Evolutionary conservation across 345 rosid species (phyloP), one percentile per base, ranked within the genome.

Genomic region (Hypericum androsaemum): DNA sequence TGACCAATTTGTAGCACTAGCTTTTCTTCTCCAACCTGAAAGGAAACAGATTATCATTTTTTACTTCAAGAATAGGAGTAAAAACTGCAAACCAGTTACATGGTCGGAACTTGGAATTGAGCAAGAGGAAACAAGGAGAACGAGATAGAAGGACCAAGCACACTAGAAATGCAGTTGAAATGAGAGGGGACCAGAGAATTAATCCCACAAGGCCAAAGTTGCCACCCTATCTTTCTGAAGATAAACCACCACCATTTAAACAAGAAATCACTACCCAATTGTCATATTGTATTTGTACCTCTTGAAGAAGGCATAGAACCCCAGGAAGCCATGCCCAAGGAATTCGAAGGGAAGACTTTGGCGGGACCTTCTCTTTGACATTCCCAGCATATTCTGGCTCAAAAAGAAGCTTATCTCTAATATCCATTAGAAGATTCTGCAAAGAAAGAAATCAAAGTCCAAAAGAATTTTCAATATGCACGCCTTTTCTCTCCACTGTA

Each of bases 321-420:
- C 80, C 95, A 59, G 96, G 85, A 71, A 92, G 66, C 96, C 95
- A 92, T 42, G 76, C 48, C 89, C 84, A 85, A 7, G 88, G 90
- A 46, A 92, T 80, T 67, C 66, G 72, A 52, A 92, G 81, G 58
- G 90, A 75, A 64, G 82, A 74, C 64, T 77, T 85, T 7, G 98
- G 96, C 7, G 77, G 75, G 59, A 85, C 69, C 54, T 77, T 88
- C 52, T 75, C 89, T 68, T 74, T 85, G 10, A 71, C 12, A 63
- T 77, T 78, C 66, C 98, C 98, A 61, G 96, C 86, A 74, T 88
- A 92, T 58, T 85, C 98, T 57, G 95, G 82, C 66, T 88, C 98
- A 64, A 92, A 92, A 36, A 92, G 94, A 63, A 92, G 89, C 65
- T 92, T 92, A 62, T 88, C 96, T 68, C 96, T 83, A 56, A 83